Base-by-base conservation (phyloP, 2,329 filamentous ascomycete genomes). In the Epichloe sibirici region DNA sequence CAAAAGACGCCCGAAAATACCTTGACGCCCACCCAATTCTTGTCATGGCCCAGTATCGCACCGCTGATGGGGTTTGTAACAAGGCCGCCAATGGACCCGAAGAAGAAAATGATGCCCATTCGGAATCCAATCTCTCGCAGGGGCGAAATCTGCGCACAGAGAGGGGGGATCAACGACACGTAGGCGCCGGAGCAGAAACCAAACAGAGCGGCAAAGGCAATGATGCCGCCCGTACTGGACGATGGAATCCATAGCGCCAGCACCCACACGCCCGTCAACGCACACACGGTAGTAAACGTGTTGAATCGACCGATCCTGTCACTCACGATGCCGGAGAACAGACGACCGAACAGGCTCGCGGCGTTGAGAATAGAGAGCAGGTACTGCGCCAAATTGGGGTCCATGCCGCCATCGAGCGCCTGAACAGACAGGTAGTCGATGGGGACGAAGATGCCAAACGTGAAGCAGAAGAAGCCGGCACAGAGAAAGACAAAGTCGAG, bases 11-110 rank as follows among this genome's bases (percentile, higher is more conserved):
- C 67, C 0, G 62, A 57, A 49, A 72, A 72, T 3, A 70, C 55
- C 57, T 71, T 71, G 38, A 70, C 59, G 3, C 65, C 66, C 0
- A 62, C 45, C 62, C 65, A 71, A 5, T 63, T 63, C 4, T 61
- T 53, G 0, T 61, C 55, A 1, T 45, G 54, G 0, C 63, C 57
- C 2, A 71, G 48, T 45, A 71, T 70, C 0, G 72, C 71, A 0
- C 79, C 79, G 0, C 70, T 76, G 56, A 83, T 80, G 0, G 81
- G 80, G 52, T 71, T 77, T 0, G 78, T 75, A 2, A 76, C 74
- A 15, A 85, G 65, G 2, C 78, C 79, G 0, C 75, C 75, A 38
- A 85, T 65, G 2, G 76, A 73, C 15, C 76, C 68, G n/a, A 78
- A 63, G 3, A 75, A 73, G 59, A 82, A 83, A 4, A 66, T 57